Base-by-base conservation (phyloP, 345 rosid genomes). In the Aquilaria malaccensis region DNA sequence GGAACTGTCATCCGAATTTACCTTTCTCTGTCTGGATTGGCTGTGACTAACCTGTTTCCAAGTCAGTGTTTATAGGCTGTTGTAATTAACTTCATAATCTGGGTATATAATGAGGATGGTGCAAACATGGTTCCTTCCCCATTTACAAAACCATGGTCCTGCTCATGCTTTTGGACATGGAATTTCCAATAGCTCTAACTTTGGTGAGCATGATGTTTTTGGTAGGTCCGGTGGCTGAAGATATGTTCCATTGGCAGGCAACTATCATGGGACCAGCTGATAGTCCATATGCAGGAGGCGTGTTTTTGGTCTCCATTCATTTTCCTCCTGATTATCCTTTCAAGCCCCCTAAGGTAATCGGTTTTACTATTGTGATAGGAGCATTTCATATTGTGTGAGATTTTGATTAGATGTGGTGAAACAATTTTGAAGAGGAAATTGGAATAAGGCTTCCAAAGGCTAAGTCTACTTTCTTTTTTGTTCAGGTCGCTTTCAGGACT, bases 291-390 rank as follows among this genome's bases (percentile, higher is more conserved):
- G 64, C 79, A 3, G 79, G 79, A 7, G 79, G 79, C 22, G 70
- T 75, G 30, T 75, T 75, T 55, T 56, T 75, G 14, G 72, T 70
- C 50, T 54, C 75, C 15, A 70, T 70, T 62, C 75, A 75, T 50
- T 75, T 75, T 31, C 75, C 79, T 63, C 72, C 79, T 0, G 79
- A 75, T 70, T 75, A 75, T 67, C 79, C 79, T 50, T 75, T 75
- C 67, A 71, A 75, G 58, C 79, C 79, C 33, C 79, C 76, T 0
- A 75, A 75, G 79, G 79, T 75, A 45, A 56, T 11, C 30, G 45
- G 30, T 13, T 63, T 9, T 13, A 30, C 52, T 37, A 22, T 22
- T 22, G 22, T 22, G 22, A 22, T 22, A 22, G 22, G 22, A 22
- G 22, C 1, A 22, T 22, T 22, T 22, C 22, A 22, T 22, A 22